Percentiles rank a stretch among this genome's conserved stretches.
Conservation (phyloP, 352 stramenopile species). For the Pythium pyrilobum region DNA sequence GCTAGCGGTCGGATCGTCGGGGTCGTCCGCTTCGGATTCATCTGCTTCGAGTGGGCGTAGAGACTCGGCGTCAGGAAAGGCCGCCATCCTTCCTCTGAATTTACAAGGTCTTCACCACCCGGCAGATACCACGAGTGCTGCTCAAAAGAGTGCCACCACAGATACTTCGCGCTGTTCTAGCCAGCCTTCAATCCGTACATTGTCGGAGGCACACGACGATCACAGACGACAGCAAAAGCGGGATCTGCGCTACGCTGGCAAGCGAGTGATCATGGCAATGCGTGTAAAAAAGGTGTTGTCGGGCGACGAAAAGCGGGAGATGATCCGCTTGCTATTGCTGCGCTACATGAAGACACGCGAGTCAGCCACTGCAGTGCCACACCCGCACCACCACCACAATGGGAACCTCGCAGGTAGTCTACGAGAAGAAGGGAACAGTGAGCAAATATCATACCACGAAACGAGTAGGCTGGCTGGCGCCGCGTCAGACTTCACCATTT, state of each 20-base stretch:
- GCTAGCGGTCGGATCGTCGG: neutral
- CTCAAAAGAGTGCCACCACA: neutral
- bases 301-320: constrained; percentile 41
- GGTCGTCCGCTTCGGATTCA: constrained; percentile 1
- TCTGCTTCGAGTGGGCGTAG: neutral
- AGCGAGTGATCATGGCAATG: constrained; percentile 64
- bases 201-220: neutral
- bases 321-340: constrained; percentile 50
- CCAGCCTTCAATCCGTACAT: neutral
- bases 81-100: constrained; percentile 16
- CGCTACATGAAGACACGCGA: constrained; percentile 22
- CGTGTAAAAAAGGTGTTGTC: constrained; percentile 46
- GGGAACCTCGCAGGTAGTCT: too few relatives aligned
- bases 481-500: constrained; percentile 12
- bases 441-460: neutral
- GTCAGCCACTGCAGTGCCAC: too few relatives aligned
- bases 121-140: neutral
- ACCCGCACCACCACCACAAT: too few relatives aligned
- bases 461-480: constrained; percentile 2
- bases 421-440: too few relatives aligned
- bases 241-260: constrained; percentile 48
- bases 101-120: constrained; percentile 9
- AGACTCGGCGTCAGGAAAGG: neutral
- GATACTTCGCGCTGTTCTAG: too few relatives aligned
- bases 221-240: constrained; percentile 10